Base-by-base conservation (phyloP, 192 early-diverging fungal species). In the Geranomyces variabilis region DNA sequence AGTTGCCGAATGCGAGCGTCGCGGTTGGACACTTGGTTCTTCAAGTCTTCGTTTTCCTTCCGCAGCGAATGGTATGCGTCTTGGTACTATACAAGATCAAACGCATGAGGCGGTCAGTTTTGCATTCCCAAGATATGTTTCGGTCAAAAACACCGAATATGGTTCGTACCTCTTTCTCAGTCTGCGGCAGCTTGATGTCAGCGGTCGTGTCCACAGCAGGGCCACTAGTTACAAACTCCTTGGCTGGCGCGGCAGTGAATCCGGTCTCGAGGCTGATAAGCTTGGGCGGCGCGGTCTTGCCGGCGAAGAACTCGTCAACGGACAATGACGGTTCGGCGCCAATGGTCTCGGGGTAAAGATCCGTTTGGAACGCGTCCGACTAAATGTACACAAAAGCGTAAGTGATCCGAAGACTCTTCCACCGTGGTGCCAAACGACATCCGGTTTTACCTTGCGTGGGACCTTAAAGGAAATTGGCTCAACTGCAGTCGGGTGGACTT, bases 401-500 rank as follows among this genome's bases (percentile, higher is more conserved):
- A 26, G 4, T 19, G 28, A 24, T 33, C 24, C 3, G 10, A 41
- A 41, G 3, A 10, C 36, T 41, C 36, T 7, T 7, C 36, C 36
- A 19, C 8, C 26, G 6, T n/a, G 26, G 74, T 29, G 55, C 49
- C 33, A 30, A 75, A 67, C 5, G 5, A 41, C 36, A 10, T 10
- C 10, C 17, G 9, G 33, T 29, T n/a, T 28, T 49, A 92, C 93
- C 89, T 92, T 94, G 79, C 97, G 81, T 33, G 97, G 97, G 14
- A 99, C 96, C 60, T 89, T 93, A 82, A 99, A 97, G 34, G 93
- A 93, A 60, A 99, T 93, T 17, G 97, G 97, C 81, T 98, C 97
- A 41, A 99, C 87, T 59, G 91, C 75, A 51, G 88, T 91, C 55
- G 87, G 89, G 51, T 93, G 88, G 48, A 98, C 94, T 78, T 99